Evolutionary conservation across 2,329 filamentous ascomycete genomes (phyloP).

Genomic region (Fusarium odoratissimum): DNA sequence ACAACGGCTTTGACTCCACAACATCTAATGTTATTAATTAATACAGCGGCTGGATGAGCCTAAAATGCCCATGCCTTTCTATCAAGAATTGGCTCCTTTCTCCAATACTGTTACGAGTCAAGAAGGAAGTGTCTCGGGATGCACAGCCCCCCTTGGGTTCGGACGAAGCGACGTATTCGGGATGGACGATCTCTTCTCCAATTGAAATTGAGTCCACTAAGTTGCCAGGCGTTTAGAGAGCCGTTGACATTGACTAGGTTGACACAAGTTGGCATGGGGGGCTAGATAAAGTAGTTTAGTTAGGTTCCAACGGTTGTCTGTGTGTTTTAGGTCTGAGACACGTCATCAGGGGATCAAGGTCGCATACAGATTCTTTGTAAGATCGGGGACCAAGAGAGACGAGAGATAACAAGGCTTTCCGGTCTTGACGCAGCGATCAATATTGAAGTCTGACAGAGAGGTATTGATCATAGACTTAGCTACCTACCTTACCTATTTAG

Average conservation of each 20-base stretch:
- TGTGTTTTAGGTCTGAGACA: constrained; percentile 32
- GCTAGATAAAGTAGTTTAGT: constrained; percentile 8
- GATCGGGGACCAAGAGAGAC: background rate
- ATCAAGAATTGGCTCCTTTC: background rate
- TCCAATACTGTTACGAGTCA: background rate
- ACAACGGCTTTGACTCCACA: background rate
- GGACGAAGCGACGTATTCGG: constrained; percentile 31
- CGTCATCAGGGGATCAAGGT: constrained; percentile 10
- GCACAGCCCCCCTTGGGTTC: constrained; percentile 30
- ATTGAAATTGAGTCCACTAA: background rate
- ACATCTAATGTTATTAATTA: too few relatives aligned
- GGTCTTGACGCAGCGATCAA: background rate
- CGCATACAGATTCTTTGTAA: background rate
- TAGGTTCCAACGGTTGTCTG: constrained; percentile 31
- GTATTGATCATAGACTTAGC: background rate
- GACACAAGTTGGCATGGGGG: background rate
- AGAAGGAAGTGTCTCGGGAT: constrained; percentile 16
- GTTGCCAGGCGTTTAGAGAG: constrained; percentile 10
- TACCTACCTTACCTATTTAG: background rate
- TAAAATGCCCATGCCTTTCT: background rate
- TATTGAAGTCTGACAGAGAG: background rate
- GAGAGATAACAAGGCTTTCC: background rate
- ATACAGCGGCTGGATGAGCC: background rate
- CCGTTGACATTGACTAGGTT: background rate
- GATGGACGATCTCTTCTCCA: background rate